Percentiles rank a stretch among this genome's conserved stretches.
These are phyloP conservation scores for Phallus indusiatus DNA, from an alignment of 768 basidiomycete genomes.

Conservation along the genomic window DNA sequence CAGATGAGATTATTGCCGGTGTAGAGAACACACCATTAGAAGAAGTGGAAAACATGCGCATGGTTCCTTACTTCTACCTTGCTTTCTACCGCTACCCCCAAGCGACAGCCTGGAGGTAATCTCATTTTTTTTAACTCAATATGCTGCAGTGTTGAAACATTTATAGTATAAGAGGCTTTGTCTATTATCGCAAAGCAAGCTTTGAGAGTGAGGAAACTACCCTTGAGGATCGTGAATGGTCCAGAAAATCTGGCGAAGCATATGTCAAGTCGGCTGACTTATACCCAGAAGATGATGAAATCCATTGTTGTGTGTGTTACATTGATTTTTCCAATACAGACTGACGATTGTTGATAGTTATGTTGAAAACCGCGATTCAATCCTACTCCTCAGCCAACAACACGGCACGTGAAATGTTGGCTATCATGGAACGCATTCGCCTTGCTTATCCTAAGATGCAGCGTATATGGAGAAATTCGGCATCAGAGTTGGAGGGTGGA, in stretches of 20 bases:
- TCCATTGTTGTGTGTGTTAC: constrained; percentile 16
- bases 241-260: constrained; percentile 16
- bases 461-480: constrained; percentile 16
- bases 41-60: constrained; percentile 16
- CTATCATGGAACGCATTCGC: constrained; percentile 16
- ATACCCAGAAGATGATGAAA: constrained; percentile 32
- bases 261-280: constrained; percentile 24
- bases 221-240: constrained; percentile 10
- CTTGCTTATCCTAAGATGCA: constrained; percentile 15
- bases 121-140: neutral
- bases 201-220: neutral
- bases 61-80: constrained; percentile 13
- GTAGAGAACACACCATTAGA: neutral
- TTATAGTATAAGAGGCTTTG: constrained; percentile 21
- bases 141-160: no score
- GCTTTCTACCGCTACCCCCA: constrained; percentile 31
- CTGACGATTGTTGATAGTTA: constrained; percentile 19
- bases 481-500: neutral
- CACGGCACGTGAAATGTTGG: constrained; percentile 20
- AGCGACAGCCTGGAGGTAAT: constrained; percentile 29
- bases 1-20: constrained; percentile 15
- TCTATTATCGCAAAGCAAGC: constrained; percentile 18
- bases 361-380: constrained; percentile 20
- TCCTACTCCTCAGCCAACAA: constrained; percentile 11
- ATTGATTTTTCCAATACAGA: neutral